Evolutionary conservation across 1,284 basidiomycete genomes (phyloP), one percentile per base, ranked within the genome.

Genomic region (Ceratobasidium sp.): DNA sequence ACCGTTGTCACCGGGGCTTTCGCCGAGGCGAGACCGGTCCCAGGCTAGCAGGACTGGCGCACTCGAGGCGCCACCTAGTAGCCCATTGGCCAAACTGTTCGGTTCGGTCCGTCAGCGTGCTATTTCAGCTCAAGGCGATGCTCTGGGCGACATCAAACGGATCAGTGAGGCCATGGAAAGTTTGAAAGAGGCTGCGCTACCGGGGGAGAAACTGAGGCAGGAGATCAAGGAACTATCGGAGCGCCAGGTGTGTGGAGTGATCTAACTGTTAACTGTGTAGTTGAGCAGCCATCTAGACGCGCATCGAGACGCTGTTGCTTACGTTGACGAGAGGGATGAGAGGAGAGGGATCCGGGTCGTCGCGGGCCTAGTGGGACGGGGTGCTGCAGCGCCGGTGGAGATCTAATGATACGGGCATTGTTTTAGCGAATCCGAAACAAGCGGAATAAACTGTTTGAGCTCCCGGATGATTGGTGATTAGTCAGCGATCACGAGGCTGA

Each of bases 201-300:
- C 90, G 1, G 84, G 91, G 36, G 83, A 85, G 46, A 83, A 80
- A 75, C 80, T 93, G 62, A 87, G 86, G 79, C 88, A 89, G 5
- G 91, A 93, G 78, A 89, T 92, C 85, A 90, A 88, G 78, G 91
- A 92, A 77, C 80, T 92, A 11, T 67, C 61, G 42, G 75, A 75
- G 40, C 58, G 74, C 58, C 90, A 91, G 83, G 90, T 89, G 69
- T 71, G 84, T 76, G 64, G 23, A 28, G 49, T 18, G 6, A 6
- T 18, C 38, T 36, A 21, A 11, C 40, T 44, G 48, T 42, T 21
- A 18, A 58, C 21, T 11, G 18, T 25, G 28, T 21, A 64, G 42
- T 28, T 67, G 18, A 61, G n/a, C 73, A 23, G 14, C 49, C 36
- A 44, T 44, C 53, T 91, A 92, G 81, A 86, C 87, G 28, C 84